These are phyloP conservation scores for Poa pratensis DNA, from an alignment of 176 grass and related monocot species.

Conservation along the genomic window DNA sequence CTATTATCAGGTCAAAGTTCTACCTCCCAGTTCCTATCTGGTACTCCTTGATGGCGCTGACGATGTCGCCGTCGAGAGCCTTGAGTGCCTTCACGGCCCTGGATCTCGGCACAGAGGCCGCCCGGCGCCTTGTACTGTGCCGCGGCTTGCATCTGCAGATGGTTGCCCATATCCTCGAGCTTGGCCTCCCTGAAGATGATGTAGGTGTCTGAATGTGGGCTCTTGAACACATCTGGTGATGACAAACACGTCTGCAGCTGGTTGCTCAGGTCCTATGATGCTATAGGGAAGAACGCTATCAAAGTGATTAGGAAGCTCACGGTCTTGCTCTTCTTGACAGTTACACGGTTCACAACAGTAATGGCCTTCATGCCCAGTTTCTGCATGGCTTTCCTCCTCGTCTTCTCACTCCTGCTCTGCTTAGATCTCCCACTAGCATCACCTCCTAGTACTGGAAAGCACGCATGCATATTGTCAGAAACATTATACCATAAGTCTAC, in stretches of 20 bases:
- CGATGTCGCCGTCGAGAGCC: slow-evolving; percentile 33
- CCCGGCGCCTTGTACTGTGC: slow-evolving; percentile 31
- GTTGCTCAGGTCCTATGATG: too few relatives aligned
- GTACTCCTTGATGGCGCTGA: slow-evolving; percentile 45
- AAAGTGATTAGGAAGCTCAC: neutral
- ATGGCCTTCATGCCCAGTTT: too few relatives aligned
- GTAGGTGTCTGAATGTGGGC: slow-evolving; percentile 40
- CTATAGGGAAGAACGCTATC: neutral
- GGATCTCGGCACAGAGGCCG: slow-evolving; percentile 21
- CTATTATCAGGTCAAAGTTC: neutral
- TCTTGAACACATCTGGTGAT: slow-evolving; percentile 48
- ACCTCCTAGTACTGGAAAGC: too few relatives aligned
- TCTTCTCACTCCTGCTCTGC: too few relatives aligned
- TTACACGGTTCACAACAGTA: too few relatives aligned
- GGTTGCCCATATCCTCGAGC: slow-evolving; percentile 35
- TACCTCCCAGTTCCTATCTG: neutral
- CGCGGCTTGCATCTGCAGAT: slow-evolving; percentile 30
- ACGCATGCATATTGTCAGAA: too few relatives aligned
- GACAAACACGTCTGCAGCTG: neutral
- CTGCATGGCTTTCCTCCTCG: too few relatives aligned
- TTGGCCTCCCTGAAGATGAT: slow-evolving; percentile 42
- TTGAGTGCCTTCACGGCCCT: slow-evolving; percentile 41
- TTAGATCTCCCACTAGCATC: too few relatives aligned
- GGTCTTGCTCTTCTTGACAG: too few relatives aligned
- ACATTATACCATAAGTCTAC: neutral